These are phyloP conservation scores for Penicillium verhagenii DNA, from an alignment of 495 filamentous ascomycete species.

Conservation along the genomic window DNA sequence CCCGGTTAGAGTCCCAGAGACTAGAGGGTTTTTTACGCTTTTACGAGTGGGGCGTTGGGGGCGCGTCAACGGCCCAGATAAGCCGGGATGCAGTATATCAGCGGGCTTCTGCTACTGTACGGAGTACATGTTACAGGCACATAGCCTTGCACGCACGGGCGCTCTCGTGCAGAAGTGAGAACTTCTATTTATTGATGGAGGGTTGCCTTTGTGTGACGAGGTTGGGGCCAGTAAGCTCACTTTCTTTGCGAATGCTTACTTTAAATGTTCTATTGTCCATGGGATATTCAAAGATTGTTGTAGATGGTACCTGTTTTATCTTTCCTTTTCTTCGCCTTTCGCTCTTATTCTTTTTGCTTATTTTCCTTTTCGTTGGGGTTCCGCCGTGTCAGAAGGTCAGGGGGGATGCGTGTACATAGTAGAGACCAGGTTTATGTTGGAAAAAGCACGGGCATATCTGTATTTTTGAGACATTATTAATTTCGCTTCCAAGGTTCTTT, in stretches of 20 bases:
- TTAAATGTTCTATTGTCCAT: too few species aligned
- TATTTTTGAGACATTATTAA: slow-evolving; percentile 3
- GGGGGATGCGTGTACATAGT: neutral
- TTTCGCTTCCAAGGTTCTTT: neutral
- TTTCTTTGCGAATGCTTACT: neutral
- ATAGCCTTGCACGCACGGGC: slow-evolving; percentile 17
- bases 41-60: slow-evolving; percentile 3
- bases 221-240: neutral
- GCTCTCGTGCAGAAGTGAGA: neutral
- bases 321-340: neutral
- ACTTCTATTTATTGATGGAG: neutral
- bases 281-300: too few species aligned
- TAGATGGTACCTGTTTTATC: too few species aligned
- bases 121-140: slow-evolving; percentile 13
- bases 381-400: neutral
- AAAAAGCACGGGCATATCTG: neutral
- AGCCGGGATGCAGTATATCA: slow-evolving; percentile 10
- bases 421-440: neutral
- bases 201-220: neutral
- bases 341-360: too few species aligned
- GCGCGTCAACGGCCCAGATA: slow-evolving; percentile 13
- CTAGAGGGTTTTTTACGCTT: too few species aligned
- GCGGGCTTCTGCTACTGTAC: slow-evolving; percentile 4
- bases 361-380: too few species aligned
- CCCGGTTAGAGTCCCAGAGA: neutral